Conservation (phyloP, 805 yeast species). For the Torulaspora quercuum region DNA sequence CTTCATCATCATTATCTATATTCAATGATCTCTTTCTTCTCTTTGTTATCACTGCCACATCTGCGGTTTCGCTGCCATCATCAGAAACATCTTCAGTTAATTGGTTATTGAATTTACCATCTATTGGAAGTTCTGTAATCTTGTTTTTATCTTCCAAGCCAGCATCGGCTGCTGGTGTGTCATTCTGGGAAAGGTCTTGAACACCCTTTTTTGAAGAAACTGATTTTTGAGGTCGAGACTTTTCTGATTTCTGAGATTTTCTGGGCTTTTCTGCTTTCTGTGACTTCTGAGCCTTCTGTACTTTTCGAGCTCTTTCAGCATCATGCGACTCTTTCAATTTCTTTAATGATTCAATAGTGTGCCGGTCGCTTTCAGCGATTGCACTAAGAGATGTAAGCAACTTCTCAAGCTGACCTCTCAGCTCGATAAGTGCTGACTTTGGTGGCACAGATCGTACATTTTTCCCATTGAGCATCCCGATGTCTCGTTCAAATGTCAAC, state of each 20-base stretch:
- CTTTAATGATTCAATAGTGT: constrained; percentile 19
- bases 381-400: constrained; percentile 24
- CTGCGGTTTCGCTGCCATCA: constrained; percentile 26
- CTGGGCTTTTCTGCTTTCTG: no score
- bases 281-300: constrained; percentile 4
- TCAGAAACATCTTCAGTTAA: constrained; percentile 18
- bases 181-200: no score
- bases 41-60: constrained; percentile 14
- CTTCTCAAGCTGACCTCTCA: constrained; percentile 39
- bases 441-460: constrained; percentile 43
- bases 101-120: no score
- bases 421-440: constrained; percentile 42
- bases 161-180: no score
- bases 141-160: no score
- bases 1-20: constrained; percentile 16
- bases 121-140: no score
- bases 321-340: constrained; percentile 21
- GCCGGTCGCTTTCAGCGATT: constrained; percentile 26
- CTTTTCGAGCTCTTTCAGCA: constrained; percentile 6
- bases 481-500: constrained; percentile 53
- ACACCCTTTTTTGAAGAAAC: no score
- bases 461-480: constrained; percentile 62
- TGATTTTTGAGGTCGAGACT: no score
- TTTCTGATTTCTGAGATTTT: no score
- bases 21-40: constrained; percentile 17